Conservation (phyloP, 352 stramenopile genomes). For the Phytophthora cryptogea region DNA sequence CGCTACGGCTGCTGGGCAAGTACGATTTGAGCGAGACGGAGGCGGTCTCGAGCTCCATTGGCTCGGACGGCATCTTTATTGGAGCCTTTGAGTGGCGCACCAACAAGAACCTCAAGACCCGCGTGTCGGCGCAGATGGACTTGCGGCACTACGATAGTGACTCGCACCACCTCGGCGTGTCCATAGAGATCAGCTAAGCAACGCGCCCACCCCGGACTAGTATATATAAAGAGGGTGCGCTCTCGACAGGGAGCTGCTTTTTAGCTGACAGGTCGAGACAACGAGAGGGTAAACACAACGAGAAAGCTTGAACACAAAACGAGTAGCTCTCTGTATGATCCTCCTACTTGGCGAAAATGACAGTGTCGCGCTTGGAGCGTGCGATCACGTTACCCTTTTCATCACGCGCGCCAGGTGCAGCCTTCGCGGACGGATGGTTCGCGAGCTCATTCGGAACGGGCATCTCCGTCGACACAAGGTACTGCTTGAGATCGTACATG, state of each 20-base stretch:
- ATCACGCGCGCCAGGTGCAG: slow-evolving; percentile 75
- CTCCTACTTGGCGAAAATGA: slow-evolving; percentile 85
- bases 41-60: slow-evolving; percentile 60
- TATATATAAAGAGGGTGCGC: slow-evolving; percentile 36
- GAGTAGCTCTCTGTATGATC: slow-evolving; percentile 1
- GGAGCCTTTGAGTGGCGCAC: slow-evolving; percentile 81
- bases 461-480: slow-evolving; percentile 95
- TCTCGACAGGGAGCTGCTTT: slow-evolving; percentile 13
- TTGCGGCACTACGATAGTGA: slow-evolving; percentile 85
- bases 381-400: slow-evolving; percentile 89
- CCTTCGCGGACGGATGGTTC: slow-evolving; percentile 93
- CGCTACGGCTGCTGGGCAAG: slow-evolving; percentile 58
- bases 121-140: slow-evolving; percentile 78
- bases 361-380: slow-evolving; percentile 85
- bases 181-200: slow-evolving; percentile 77
- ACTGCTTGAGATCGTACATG: slow-evolving; percentile 97
- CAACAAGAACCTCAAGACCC: slow-evolving; percentile 74
- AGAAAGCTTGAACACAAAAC: slow-evolving; percentile 13
- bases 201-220: slow-evolving; percentile 10
- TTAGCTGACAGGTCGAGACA: slow-evolving; percentile 4
- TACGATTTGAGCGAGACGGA: slow-evolving; percentile 56
- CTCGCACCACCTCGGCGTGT: slow-evolving; percentile 81
- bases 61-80: slow-evolving; percentile 76
- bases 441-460: slow-evolving; percentile 93
- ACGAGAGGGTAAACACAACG: slow-evolving; percentile 8